A percentile compares a stretch with the other conserved stretches of the same genome.
Conservation (phyloP, 1,284 basidiomycete species). For the Melampsora larici-populina region DNA sequence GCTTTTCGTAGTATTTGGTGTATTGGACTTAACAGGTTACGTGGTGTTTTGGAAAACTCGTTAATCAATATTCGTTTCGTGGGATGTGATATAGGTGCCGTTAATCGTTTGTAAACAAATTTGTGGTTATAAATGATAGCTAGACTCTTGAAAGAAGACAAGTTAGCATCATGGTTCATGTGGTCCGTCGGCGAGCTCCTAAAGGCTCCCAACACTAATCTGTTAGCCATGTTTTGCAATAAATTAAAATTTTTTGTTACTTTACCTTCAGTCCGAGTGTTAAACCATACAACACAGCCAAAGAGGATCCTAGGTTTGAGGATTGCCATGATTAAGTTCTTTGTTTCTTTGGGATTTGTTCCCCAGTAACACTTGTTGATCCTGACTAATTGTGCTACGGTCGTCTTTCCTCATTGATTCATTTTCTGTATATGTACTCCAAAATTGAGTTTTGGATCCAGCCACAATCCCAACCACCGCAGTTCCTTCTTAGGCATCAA, state of each 20-base stretch:
- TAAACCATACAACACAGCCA: slow-evolving; percentile 23
- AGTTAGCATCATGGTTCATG: background rate
- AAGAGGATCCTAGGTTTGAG: slow-evolving; percentile 5
- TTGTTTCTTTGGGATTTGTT: background rate
- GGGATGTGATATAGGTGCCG: background rate
- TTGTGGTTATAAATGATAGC: background rate
- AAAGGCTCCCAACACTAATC: background rate
- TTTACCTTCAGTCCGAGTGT: background rate
- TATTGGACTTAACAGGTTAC: background rate
- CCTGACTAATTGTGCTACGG: background rate
- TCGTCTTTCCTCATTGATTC: background rate
- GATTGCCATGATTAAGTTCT: background rate
- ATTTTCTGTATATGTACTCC: background rate
- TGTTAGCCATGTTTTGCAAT: background rate
- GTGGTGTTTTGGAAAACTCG: background rate
- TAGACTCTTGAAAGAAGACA: background rate
- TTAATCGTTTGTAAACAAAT: background rate
- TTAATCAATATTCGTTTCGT: background rate
- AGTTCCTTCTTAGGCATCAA: background rate
- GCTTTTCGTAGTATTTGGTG: background rate
- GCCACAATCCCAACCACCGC: background rate
- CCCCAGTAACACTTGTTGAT: background rate
- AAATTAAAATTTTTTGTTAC: background rate
- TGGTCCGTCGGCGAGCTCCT: background rate
- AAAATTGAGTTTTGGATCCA: slow-evolving; percentile 2